Evolutionary conservation across 164 flowering plant genomes (phyloP), one percentile per base, ranked within the genome.

Genomic region (Stephania japonica): DNA sequence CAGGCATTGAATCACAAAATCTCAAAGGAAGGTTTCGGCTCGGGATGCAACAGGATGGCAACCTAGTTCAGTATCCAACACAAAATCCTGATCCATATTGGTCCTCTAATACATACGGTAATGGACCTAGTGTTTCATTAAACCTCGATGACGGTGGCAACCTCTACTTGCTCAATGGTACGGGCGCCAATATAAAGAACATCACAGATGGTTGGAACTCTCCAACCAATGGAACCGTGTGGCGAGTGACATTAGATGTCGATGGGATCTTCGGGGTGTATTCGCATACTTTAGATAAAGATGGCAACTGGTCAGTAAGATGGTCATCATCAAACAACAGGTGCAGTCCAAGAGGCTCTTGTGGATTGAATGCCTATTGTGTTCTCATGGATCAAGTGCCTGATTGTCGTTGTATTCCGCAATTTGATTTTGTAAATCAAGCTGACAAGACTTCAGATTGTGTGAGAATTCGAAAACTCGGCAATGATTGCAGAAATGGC

Each of bases 21-120:
- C 73, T 78, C 4, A 73, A 65, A 4, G 81, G 83, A 41, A 63
- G 53, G 43, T 81, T 78, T 62, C 24, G 11, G n/a, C 78, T 78
- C 18, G 42, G 3, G 2, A 82, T 84, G 84, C 84, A 82, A 67
- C 1, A 0, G 3, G 84, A 84, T 53, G 83, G 77, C 10, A 75
- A 78, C 72, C 84, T 84, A 24, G 83, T 82, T 1, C 65, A 8
- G 38, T 82, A 82, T 71, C 53, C 53, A 12, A 16, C 10, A 47
- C 16, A 9, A 0, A 26, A 13, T 21, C 0, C 27, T 1, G 42
- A 78, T 7, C 13, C 79, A 21, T 83, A 78, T 73, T 80, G 65
- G 66, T 25, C 78, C 5, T 66, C 83, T 5, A 53, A 7, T 6
- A 79, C 83, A 13, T 0, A 0, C 12, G 41, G 38, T 0, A 0